Evolutionary conservation across 2,329 filamentous ascomycete genomes (phyloP).

Genomic region (Epichloe amarillans): DNA sequence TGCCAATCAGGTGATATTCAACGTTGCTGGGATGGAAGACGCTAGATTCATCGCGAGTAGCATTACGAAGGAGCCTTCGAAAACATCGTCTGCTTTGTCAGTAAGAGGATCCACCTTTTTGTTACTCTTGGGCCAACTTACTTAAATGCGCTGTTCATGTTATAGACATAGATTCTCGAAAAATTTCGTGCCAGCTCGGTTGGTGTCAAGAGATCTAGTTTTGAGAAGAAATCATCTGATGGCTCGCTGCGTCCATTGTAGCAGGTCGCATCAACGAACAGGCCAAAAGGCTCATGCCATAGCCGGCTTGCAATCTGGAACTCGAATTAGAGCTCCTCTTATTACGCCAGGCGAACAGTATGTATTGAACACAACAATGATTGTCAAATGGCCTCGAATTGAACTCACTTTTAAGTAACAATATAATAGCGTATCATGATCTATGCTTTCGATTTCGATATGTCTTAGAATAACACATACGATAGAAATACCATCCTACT

Average conservation of each 20-base stretch:
- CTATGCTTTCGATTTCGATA: conserved; percentile 51
- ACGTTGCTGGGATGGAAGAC: conserved; percentile 52
- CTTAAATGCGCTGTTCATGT: conserved; percentile 60
- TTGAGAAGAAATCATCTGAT: conserved; percentile 51
- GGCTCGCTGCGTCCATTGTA: conserved; percentile 55
- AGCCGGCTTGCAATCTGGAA: conserved; percentile 51
- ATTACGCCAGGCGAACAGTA: not conserved
- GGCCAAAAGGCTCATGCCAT: conserved; percentile 55
- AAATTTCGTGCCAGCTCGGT: conserved; percentile 46
- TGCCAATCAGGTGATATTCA: conserved; percentile 53
- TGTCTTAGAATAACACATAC: conserved; percentile 57
- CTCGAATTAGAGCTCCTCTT: not conserved
- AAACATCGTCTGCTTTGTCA: conserved; percentile 40
- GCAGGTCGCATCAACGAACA: conserved; percentile 57
- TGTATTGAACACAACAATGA: not conserved
- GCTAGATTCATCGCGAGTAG: conserved; percentile 45
- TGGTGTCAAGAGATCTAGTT: conserved; percentile 48
- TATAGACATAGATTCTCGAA: conserved; percentile 53
- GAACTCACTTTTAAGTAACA: conserved; percentile 49
- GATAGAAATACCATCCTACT: conserved; percentile 51
- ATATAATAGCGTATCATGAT: conserved; percentile 52
- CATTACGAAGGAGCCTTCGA: conserved; percentile 47
- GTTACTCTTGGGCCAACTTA: conserved; percentile 15
- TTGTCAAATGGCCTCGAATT: not conserved
- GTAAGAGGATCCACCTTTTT: not conserved